Percentiles rank a stretch among this genome's conserved stretches.
These are phyloP conservation scores for Boletus barrowsii DNA, from an alignment of 768 basidiomycete genomes.

Conservation along the genomic window DNA sequence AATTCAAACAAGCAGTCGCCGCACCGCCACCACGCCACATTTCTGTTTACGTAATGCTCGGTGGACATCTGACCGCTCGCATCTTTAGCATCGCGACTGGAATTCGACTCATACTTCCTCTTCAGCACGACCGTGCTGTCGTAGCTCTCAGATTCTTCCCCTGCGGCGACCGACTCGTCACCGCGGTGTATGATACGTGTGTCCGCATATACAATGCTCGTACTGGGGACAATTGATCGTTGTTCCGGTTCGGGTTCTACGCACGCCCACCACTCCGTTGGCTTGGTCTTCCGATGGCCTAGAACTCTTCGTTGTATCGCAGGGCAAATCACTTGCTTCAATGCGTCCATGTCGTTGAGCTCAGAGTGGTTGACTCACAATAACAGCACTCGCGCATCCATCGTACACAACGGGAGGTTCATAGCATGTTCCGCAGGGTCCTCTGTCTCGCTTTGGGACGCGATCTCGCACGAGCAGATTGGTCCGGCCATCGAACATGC, in stretches of 20 bases:
- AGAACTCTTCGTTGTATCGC: neutral
- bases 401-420: neutral
- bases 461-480: neutral
- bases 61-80: neutral
- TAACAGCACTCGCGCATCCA: neutral
- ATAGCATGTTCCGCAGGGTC: neutral
- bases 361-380: neutral
- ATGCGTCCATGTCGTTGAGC: neutral
- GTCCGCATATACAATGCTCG: neutral
- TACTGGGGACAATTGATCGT: neutral
- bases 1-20: neutral
- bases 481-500: neutral
- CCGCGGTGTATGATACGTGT: neutral
- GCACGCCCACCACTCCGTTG: neutral
- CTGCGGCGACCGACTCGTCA: neutral
- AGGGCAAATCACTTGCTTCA: neutral
- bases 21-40: too few species aligned
- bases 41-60: too few species aligned
- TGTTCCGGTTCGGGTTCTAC: neutral
- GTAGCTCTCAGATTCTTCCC: constrained; percentile 1
- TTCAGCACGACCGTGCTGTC: neutral
- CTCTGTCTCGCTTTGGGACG: neutral
- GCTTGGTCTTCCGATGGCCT: neutral
- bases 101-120: neutral
- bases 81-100: neutral